Base-by-base conservation (phyloP, 306 rosid species). In the Begonia fuchsioides region DNA sequence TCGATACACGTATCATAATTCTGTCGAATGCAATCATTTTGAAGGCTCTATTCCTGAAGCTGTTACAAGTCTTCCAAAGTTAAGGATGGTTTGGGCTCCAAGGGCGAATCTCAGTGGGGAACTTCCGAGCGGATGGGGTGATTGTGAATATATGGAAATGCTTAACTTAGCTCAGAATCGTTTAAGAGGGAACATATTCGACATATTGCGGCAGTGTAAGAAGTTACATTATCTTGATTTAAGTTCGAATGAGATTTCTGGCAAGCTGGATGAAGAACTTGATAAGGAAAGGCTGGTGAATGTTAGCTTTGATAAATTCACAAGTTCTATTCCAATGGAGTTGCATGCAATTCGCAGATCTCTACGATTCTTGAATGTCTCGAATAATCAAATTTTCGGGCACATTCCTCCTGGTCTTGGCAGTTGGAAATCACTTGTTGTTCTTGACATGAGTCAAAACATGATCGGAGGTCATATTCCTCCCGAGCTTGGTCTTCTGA, bases 81-180 rank as follows among this genome's bases (percentile, higher is more conserved):
- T 81, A 48, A 63, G 51, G 72, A 57, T 77, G 51, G 19, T 81
- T 57, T 81, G 93, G 93, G 86, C 82, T 0, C 93, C 93, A 0
- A 67, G 86, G 54, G 86, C 80, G 0, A 81, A 81, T 64, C 71
- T 81, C 10, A 77, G 55, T 2, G 93, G 93, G 6, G 43, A 69
- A 53, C 58, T 81, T 43, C 78, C 82, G 3, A 45, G 39, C 55
- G 73, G 66, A 16, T 74, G 86, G 82, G 59, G 59, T 56, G 57
- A 67, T 57, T 75, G 51, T 1, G 75, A 81, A 59, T 60, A 75
- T 10, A 59, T 81, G 17, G 67, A 71, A 58, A 64, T 75, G 47
- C 70, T 77, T 44, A 81, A 77, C 66, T 68, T 81, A 70, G 82
- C 73, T 11, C 70, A 77, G 64, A 81, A 81, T 65, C 75, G 75